Conservation (phyloP, 2,329 filamentous ascomycete genomes). For the Epichloe sp. region DNA sequence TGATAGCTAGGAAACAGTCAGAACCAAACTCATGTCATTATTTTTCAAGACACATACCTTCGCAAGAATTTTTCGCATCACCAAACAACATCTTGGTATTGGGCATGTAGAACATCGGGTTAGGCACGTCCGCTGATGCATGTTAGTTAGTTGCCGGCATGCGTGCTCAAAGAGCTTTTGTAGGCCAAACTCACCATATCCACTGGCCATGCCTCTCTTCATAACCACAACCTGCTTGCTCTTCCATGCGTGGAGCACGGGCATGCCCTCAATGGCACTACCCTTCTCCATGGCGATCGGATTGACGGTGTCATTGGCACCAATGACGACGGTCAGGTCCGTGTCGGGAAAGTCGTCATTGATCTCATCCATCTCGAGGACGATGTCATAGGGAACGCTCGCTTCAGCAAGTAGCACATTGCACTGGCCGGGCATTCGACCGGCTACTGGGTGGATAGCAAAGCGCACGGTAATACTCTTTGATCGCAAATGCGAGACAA, state of each 20-base stretch:
- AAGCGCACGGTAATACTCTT: conserved; percentile 75
- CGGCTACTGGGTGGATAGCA: conserved; percentile 81
- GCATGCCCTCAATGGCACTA: conserved; percentile 82
- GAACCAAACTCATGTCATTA: conserved; percentile 7
- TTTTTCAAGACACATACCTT: conserved; percentile 39
- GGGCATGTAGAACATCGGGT: conserved; percentile 89
- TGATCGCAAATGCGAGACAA: conserved; percentile 58
- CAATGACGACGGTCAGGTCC: conserved; percentile 77
- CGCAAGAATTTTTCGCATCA: conserved; percentile 72
- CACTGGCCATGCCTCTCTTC: conserved; percentile 82
- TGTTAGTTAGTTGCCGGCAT: conserved; percentile 8
- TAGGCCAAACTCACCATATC: conserved; percentile 50
- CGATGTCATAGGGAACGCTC: conserved; percentile 79
- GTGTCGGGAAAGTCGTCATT: conserved; percentile 84
- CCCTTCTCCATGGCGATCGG: conserved; percentile 76
- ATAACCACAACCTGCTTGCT: conserved; percentile 86
- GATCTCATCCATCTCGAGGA: conserved; percentile 92
- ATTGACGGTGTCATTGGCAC: conserved; percentile 87
- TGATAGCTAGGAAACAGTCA: conserved; percentile 7
- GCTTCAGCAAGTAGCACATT: conserved; percentile 85
- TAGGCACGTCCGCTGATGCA: conserved; percentile 63
- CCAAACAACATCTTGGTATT: conserved; percentile 86
- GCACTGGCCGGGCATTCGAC: conserved; percentile 86
- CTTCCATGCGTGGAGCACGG: conserved; percentile 86
- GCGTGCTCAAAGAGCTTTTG: not conserved